Conservation (phyloP, 139 green algal species). For the Coccomyxa sp. region DNA sequence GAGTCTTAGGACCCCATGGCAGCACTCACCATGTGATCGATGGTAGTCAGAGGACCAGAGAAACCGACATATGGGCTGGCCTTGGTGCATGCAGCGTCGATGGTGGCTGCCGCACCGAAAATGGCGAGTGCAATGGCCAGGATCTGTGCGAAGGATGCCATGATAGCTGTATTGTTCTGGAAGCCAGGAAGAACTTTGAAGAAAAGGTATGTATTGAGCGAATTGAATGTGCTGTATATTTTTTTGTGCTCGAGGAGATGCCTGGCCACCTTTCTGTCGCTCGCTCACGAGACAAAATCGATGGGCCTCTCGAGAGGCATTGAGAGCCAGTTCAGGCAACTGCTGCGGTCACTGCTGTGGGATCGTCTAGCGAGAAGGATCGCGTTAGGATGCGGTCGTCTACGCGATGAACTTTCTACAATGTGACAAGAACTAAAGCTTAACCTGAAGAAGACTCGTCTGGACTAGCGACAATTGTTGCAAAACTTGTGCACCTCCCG, state of each 20-base stretch:
- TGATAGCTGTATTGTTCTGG: neutral
- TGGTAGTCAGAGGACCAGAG: neutral
- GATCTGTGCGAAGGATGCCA: neutral
- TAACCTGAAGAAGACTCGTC: too few relatives aligned
- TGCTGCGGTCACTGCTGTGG: too few relatives aligned
- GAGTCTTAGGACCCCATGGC: neutral
- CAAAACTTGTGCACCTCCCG: too few relatives aligned
- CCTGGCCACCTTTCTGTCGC: too few relatives aligned
- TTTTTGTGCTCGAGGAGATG: neutral
- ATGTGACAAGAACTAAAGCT: too few relatives aligned
- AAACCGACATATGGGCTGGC: neutral
- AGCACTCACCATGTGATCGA: neutral
- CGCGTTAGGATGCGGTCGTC: too few relatives aligned
- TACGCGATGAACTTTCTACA: too few relatives aligned
- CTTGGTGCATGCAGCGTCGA: neutral
- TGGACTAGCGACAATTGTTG: too few relatives aligned
- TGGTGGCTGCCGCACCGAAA: neutral
- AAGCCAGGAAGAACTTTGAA: neutral
- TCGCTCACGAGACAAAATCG: too few relatives aligned
- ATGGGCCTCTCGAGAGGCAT: too few relatives aligned
- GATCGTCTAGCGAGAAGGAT: too few relatives aligned
- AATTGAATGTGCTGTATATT: neutral
- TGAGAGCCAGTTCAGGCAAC: too few relatives aligned
- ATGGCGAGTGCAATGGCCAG: neutral
- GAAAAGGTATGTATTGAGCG: neutral